A percentile compares a stretch with the other conserved stretches of the same genome.
These are phyloP conservation scores for Rhipidocladum racemiflorum DNA, from an alignment of 176 grass and related monocot genomes.

Conservation along the genomic window DNA sequence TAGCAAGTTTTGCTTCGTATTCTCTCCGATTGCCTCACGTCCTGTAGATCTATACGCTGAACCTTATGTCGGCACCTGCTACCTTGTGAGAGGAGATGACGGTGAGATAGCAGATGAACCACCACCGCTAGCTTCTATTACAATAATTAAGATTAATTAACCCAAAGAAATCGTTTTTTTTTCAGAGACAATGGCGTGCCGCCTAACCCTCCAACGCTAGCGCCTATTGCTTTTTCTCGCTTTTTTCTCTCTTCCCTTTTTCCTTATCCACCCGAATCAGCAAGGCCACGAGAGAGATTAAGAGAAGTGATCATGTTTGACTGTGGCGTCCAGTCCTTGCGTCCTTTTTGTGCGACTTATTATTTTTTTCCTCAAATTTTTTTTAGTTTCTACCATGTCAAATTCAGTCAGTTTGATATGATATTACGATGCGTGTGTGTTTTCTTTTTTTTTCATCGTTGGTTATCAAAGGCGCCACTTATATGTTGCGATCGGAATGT, in stretches of 20 bases:
- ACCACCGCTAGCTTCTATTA: too few species aligned
- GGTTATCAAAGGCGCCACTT: background rate
- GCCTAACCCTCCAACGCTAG: conserved; percentile 26
- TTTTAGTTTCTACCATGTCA: background rate
- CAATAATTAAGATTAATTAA: background rate
- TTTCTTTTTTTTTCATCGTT: background rate
- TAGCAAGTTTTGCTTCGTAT: too few species aligned
- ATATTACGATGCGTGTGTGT: background rate
- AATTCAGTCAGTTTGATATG: background rate
- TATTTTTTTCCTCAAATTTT: background rate
- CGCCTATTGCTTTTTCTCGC: conserved; percentile 8
- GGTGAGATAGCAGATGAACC: too few species aligned
- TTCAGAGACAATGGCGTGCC: conserved; percentile 21
- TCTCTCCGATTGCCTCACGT: too few species aligned
- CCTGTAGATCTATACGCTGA: too few species aligned
- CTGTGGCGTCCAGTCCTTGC: background rate
- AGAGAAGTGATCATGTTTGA: background rate
- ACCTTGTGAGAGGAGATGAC: too few species aligned
- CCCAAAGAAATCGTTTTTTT: background rate
- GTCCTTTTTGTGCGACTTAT: background rate
- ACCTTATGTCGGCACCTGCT: too few species aligned
- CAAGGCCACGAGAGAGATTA: background rate
- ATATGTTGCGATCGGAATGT: background rate
- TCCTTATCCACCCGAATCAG: conserved; percentile 40
- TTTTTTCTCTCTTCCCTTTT: background rate